Base-by-base conservation (phyloP, 1,284 basidiomycete species). In the Austroboletus novae-zelandiae region DNA sequence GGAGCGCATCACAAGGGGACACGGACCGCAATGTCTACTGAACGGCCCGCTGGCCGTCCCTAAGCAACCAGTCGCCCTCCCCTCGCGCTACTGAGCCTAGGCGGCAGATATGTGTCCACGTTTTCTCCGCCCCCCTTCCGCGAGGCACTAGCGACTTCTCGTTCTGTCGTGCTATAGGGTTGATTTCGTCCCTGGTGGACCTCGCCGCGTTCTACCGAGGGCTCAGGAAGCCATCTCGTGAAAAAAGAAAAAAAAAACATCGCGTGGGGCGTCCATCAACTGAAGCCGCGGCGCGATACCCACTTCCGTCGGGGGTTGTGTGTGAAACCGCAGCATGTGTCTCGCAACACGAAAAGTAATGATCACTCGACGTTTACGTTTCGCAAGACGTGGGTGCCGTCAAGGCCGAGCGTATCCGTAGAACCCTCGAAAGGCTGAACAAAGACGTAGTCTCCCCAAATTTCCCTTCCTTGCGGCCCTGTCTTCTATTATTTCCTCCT, bases 121-220 rank as follows among this genome's bases (percentile, higher is more conserved):
- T 46, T 44, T 40, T 18, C 46, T 39, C 32, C 18, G 37, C 6
- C 47, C 32, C 7, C 34, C 32, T 52, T 42, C 55, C 57, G 36
- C 43, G 52, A 47, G 43, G 25, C 25, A 27, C 25, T 27, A 6
- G 25, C 25, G 25, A 27, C 8, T 27, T 27, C 25, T 27, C 25
- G 8, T 27, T 6, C 25, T 27, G 25, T 27, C 25, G 7, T 9
- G 25, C 8, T 27, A 9, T 25, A 25, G 23, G 6, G 6, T 25
- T 6, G 6, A n/a, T 23, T 23, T 3, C 20, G 5, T 23, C 20
- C 20, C 20, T 23, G 20, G 20, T 6, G 6, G 25, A 27, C 25
- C 25, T 4, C 25, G 6, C 7, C 7, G 11, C 10, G 4, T 32
- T 32, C 14, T 32, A 11, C 31, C 31, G 31, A 32, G 31, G 31